Conservation (phyloP, 768 basidiomycete genomes). For the Boletus eberwhitei region DNA sequence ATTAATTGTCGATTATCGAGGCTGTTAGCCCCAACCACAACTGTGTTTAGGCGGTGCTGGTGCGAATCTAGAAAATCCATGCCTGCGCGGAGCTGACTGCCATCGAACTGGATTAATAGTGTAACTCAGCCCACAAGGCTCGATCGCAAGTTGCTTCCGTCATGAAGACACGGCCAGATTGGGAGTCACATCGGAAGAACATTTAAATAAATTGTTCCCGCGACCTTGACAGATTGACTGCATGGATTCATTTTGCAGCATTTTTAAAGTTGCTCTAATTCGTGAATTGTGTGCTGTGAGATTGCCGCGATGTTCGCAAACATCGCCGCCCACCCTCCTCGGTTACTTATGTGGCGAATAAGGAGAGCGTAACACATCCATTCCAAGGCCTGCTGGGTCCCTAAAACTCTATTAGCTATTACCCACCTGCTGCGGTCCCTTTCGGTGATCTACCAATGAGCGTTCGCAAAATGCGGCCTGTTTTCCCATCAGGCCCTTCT, state of each 20-base stretch:
- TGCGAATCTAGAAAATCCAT: not conserved
- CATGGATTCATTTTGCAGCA: not conserved
- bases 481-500: constrained; percentile 29
- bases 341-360: too few species aligned
- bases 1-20: not conserved
- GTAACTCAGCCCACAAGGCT: too few species aligned
- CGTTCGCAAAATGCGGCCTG: constrained; percentile 1
- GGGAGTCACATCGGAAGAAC: too few species aligned
- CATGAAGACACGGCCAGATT: too few species aligned
- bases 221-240: not conserved
- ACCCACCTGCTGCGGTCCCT: constrained; percentile 9
- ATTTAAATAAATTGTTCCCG: not conserved
- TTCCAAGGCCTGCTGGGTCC: constrained; percentile 14
- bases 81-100: not conserved
- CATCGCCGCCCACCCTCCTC: not conserved
- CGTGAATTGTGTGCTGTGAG: not conserved
- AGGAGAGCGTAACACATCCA: not conserved
- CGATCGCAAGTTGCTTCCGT: too few species aligned
- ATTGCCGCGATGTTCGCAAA: not conserved
- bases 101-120: too few species aligned
- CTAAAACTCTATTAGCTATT: constrained; percentile 34
- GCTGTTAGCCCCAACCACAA: not conserved
- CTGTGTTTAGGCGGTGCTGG: not conserved
- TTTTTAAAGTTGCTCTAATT: constrained; percentile 1
- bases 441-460: constrained; percentile 25